phyloP scores from a whole-genome alignment of 1,139 yeast species.

The Kodamaea fungicola region DNA sequence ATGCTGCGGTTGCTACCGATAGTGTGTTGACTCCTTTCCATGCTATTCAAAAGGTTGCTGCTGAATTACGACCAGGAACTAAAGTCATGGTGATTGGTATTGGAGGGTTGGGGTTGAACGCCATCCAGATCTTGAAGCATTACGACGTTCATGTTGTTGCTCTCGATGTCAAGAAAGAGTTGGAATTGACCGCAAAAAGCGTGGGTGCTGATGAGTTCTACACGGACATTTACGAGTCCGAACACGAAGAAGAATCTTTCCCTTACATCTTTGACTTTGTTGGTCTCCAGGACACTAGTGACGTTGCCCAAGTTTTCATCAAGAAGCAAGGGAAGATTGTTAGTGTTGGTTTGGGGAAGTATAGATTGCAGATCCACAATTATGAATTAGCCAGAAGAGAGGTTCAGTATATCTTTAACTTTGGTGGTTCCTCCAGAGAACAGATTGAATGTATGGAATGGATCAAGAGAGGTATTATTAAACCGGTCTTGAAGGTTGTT shows the following conservation, averaged over 20 bases:
- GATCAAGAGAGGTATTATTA: conserved; percentile 38
- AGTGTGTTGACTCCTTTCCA: conserved; percentile 52
- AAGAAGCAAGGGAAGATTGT: conserved; percentile 37
- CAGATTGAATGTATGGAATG: conserved; percentile 44
- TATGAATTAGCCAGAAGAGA: conserved; percentile 41
- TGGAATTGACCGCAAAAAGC: conserved; percentile 25
- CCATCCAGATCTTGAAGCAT: conserved; percentile 40
- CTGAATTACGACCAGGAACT: conserved; percentile 29
- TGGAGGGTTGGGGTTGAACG: conserved; percentile 53
- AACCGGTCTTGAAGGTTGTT: conserved; percentile 33
- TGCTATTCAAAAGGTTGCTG: conserved; percentile 40
- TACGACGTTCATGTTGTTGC: conserved; percentile 43
- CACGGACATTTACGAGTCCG: conserved; percentile 26
- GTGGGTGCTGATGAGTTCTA: conserved; percentile 46
- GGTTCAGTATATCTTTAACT: conserved; percentile 36
- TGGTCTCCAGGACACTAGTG: conserved; percentile 39
- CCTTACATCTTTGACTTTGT: conserved; percentile 45
- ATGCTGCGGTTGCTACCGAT: conserved; percentile 49
- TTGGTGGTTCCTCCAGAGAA: conserved; percentile 47
- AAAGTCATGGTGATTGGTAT: conserved; percentile 45
- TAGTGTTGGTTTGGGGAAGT: conserved; percentile 43
- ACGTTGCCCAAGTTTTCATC: conserved; percentile 31
- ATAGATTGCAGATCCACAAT: conserved; percentile 28
- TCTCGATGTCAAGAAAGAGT: conserved; percentile 34
- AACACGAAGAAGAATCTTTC: conserved; percentile 30